Percentiles rank a stretch among this genome's conserved stretches.
These are phyloP conservation scores for Huntiella decipiens DNA, from an alignment of 2,329 filamentous ascomycete genomes.

Conservation along the genomic window DNA sequence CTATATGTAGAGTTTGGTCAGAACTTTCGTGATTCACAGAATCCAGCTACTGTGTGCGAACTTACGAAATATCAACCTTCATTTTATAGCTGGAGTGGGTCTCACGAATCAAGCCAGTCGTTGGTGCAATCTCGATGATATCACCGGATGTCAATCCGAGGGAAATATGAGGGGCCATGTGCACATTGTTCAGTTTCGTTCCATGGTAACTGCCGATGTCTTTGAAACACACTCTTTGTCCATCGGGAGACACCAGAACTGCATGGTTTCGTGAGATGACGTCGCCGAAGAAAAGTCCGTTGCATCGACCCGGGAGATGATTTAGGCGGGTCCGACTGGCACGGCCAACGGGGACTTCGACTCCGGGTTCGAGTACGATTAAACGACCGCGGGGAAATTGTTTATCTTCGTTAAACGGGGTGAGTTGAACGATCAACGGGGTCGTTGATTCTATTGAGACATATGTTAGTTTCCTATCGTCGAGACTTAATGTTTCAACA, in stretches of 20 bases:
- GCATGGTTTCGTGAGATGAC: constrained; percentile 1
- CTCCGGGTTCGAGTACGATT: no score
- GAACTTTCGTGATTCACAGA: no score
- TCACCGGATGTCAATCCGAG: background rate
- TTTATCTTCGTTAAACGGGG: no score
- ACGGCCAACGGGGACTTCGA: background rate
- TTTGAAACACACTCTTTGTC: background rate
- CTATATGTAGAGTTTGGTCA: no score
- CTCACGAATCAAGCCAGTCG: background rate
- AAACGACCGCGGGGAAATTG: no score
- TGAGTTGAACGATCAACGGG: no score
- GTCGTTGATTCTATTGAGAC: no score
- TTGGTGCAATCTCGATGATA: background rate
- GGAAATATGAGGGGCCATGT: background rate
- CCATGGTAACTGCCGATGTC: background rate
- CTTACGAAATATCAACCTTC: background rate
- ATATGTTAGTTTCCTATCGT: no score
- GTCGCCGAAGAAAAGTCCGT: background rate
- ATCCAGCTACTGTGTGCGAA: no score
- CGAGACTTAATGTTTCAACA: no score
- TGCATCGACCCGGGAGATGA: background rate
- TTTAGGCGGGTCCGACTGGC: background rate
- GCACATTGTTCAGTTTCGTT: background rate
- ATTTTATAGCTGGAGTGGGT: background rate
- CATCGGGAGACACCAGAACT: background rate